phyloP scores from a whole-genome alignment of 1,139 yeast species.

The Yamadazyma spencermartinsiae region DNA sequence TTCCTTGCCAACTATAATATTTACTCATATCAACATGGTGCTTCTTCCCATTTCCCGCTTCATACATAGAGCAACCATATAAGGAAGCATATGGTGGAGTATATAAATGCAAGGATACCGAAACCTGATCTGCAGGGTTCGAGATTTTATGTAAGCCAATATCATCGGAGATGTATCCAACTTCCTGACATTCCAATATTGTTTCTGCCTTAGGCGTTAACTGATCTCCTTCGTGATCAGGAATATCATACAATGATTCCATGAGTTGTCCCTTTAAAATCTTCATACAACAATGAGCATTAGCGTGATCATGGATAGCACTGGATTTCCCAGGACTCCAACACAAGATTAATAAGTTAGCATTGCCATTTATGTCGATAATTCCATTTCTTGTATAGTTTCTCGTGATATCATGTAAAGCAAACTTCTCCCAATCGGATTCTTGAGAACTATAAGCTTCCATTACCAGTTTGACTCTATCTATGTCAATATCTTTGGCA shows the following conservation, averaged over 20 bases:
- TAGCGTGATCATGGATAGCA: slow-evolving; percentile 74
- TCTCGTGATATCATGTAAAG: slow-evolving; percentile 52
- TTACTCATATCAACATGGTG: slow-evolving; percentile 63
- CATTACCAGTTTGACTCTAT: slow-evolving; percentile 46
- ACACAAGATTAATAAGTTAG: slow-evolving; percentile 64
- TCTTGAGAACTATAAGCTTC: slow-evolving; percentile 48
- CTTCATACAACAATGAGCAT: slow-evolving; percentile 72
- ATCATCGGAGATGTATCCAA: slow-evolving; percentile 66
- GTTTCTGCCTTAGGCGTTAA: slow-evolving; percentile 36
- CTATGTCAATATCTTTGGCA: slow-evolving; percentile 57
- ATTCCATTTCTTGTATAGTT: slow-evolving; percentile 66
- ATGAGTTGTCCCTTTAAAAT: slow-evolving; percentile 58
- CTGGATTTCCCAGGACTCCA: slow-evolving; percentile 74
- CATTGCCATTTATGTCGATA: slow-evolving; percentile 65
- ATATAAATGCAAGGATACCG: slow-evolving; percentile 72
- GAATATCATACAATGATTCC: slow-evolving; percentile 61
- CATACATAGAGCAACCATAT: slow-evolving; percentile 66
- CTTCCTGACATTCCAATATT: slow-evolving; percentile 43
- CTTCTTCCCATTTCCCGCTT: slow-evolving; percentile 50
- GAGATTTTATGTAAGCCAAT: slow-evolving; percentile 68
- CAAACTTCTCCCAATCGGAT: slow-evolving; percentile 61
- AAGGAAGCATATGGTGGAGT: slow-evolving; percentile 78
- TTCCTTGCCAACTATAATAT: slow-evolving; percentile 65
- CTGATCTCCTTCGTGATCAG: slow-evolving; percentile 29
- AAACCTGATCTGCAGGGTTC: slow-evolving; percentile 50